These are phyloP conservation scores for Petunia axillaris DNA, from an alignment of 257 asterid species.

Conservation along the genomic window DNA sequence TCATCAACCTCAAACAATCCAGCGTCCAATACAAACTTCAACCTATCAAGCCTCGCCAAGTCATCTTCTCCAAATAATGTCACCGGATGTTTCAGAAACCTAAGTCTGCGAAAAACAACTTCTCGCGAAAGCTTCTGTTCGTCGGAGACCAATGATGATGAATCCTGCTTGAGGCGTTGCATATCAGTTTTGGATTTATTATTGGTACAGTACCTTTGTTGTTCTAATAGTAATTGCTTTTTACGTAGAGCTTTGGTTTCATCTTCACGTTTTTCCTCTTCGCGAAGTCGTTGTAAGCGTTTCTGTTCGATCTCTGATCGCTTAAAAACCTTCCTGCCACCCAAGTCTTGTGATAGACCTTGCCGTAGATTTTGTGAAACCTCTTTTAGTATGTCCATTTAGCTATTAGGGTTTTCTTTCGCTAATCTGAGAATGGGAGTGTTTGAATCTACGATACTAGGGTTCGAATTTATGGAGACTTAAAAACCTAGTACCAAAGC, in stretches of 20 bases:
- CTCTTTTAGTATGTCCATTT: constrained; percentile 77
- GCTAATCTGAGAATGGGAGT: too few species aligned
- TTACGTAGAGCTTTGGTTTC: constrained; percentile 73
- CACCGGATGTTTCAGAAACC: constrained; percentile 75
- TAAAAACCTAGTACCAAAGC: too few species aligned
- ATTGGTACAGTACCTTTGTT: constrained; percentile 33
- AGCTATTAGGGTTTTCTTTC: too few species aligned
- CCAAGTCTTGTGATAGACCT: constrained; percentile 54
- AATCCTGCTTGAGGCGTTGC: constrained; percentile 49
- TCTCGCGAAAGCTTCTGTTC: constrained; percentile 51
- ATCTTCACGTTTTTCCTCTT: constrained; percentile 78
- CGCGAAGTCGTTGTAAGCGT: constrained; percentile 70
- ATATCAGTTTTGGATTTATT: constrained; percentile 44
- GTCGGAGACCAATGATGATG: constrained; percentile 36
- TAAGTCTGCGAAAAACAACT: constrained; percentile 80
- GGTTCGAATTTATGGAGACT: too few species aligned
- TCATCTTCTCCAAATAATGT: constrained; percentile 93
- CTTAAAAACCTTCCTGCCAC: constrained; percentile 68
- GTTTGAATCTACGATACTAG: too few species aligned
- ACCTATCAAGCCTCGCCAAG: constrained; percentile 72
- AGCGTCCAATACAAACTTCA: constrained; percentile 68
- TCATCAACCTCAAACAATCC: constrained; percentile 87
- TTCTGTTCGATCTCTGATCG: constrained; percentile 83
- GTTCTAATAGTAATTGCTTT: constrained; percentile 41
- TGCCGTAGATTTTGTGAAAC: constrained; percentile 60